These are phyloP conservation scores for Ilyonectria destructans DNA, from an alignment of 2,329 filamentous ascomycete genomes.

Conservation along the genomic window DNA sequence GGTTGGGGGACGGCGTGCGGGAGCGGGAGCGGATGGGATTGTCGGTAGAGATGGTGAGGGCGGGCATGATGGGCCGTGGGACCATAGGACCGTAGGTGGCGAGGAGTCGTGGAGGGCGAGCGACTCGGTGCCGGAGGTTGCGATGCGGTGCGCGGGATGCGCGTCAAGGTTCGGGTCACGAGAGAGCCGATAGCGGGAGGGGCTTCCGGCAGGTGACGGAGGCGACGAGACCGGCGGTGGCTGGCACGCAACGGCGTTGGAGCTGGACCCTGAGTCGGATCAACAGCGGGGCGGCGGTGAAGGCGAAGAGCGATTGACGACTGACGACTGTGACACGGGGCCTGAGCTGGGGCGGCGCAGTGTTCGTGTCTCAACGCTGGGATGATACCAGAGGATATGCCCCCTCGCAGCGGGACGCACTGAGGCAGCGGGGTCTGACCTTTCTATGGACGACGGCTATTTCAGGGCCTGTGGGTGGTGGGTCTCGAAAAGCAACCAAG, in stretches of 20 bases:
- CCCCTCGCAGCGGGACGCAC: background rate
- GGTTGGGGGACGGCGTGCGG: conserved; percentile 62
- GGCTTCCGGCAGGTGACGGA: conserved; percentile 24
- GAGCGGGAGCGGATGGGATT: conserved; percentile 52
- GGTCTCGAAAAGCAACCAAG: background rate
- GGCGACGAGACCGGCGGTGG: conserved; percentile 7
- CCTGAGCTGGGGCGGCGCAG: background rate
- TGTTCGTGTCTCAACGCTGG: background rate
- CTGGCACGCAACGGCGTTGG: conserved; percentile 11
- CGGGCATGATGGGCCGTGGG: conserved; percentile 47
- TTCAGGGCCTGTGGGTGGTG: background rate
- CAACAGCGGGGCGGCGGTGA: background rate
- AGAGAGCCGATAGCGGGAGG: conserved; percentile 38
- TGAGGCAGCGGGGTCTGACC: conserved; percentile 5
- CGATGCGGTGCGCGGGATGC: no score
- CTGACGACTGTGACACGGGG: background rate
- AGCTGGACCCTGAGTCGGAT: conserved; percentile 1
- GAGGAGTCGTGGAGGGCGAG: background rate
- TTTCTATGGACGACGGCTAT: background rate
- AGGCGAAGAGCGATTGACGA: background rate
- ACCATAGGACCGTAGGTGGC: background rate
- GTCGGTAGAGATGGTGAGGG: conserved; percentile 53
- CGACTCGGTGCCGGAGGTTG: conserved; percentile 5
- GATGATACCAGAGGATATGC: background rate
- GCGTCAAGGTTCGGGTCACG: conserved; percentile 22